Evolutionary conservation across 1,284 basidiomycete genomes (phyloP).

Genomic region (Thecaphora thlaspeos): DNA sequence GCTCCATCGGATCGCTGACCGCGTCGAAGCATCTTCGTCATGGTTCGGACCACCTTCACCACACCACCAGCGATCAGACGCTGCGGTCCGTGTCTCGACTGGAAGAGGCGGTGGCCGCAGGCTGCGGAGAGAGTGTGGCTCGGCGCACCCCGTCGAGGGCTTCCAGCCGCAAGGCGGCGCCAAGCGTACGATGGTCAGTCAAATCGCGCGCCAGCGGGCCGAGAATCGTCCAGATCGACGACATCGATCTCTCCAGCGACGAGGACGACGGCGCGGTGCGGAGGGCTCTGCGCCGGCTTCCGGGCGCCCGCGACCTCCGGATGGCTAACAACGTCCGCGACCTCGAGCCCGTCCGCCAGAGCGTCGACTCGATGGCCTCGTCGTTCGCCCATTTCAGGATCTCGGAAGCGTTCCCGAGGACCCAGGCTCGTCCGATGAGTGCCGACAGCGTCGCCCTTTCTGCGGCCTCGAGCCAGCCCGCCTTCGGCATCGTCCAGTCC

Average conservation of each 20-base stretch:
- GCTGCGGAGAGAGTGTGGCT: background rate
- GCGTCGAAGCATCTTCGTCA: background rate
- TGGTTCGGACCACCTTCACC: slow-evolving; percentile 32
- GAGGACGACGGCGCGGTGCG: slow-evolving; percentile 51
- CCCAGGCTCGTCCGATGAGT: slow-evolving; percentile 1
- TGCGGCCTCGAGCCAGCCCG: slow-evolving; percentile 12
- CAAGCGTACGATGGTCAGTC: background rate
- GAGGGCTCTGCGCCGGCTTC: slow-evolving; percentile 44
- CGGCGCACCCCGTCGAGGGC: background rate
- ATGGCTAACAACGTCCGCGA: slow-evolving; percentile 45
- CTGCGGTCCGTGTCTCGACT: slow-evolving; percentile 32
- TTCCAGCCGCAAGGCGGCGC: background rate
- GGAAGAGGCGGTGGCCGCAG: background rate
- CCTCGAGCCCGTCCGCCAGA: slow-evolving; percentile 28
- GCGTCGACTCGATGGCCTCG: slow-evolving; percentile 39
- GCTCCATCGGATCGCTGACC: slow-evolving; percentile 8
- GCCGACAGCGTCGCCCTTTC: slow-evolving; percentile 19
- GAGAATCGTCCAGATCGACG: slow-evolving; percentile 52
- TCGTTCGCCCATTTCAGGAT: slow-evolving; percentile 1
- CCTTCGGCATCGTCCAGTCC: slow-evolving; percentile 40
- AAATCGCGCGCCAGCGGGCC: slow-evolving; percentile 9
- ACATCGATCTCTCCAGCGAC: slow-evolving; percentile 54
- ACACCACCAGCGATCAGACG: slow-evolving; percentile 42
- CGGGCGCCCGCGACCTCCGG: slow-evolving; percentile 48
- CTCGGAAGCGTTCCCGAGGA: background rate